A percentile compares a stretch with the other conserved stretches of the same genome.
phyloP scores from a whole-genome alignment of 2,329 filamentous ascomycete species.

The Ophiostoma novo-ulmi region DNA sequence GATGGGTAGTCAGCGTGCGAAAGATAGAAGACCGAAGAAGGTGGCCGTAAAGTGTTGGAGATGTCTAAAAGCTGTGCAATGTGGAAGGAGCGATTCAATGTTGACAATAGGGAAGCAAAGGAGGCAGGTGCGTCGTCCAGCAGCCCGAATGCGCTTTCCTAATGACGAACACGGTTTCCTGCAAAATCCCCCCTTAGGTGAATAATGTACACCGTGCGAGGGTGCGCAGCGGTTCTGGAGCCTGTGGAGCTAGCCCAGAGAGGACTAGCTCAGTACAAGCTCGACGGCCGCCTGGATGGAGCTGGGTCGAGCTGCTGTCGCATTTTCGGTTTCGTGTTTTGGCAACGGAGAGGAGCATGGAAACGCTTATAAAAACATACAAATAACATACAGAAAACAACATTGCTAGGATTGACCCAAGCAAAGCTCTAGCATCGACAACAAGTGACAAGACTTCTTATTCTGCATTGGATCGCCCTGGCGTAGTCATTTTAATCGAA shows the following conservation, averaged over 20 bases:
- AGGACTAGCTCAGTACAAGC: constrained; percentile 10
- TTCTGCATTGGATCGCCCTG: constrained; percentile 5
- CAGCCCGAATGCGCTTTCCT: constrained; percentile 11
- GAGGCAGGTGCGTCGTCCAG: constrained; percentile 3
- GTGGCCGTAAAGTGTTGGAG: too few relatives aligned
- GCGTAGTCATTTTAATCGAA: constrained; percentile 20
- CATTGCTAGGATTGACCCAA: background rate
- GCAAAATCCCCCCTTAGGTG: constrained; percentile 7
- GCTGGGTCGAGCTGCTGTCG: constrained; percentile 3
- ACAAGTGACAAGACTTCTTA: background rate
- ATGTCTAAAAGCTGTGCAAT: background rate
- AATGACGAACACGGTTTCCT: constrained; percentile 19
- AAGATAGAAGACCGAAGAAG: background rate
- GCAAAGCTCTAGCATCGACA: background rate
- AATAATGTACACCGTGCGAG: constrained; percentile 11
- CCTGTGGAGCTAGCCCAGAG: background rate
- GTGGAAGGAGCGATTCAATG: background rate
- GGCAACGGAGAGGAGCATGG: constrained; percentile 1
- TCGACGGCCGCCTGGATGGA: constrained; percentile 4
- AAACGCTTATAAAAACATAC: background rate
- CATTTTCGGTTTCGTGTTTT: constrained; percentile 19
- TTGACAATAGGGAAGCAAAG: background rate
- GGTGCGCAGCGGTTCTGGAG: background rate
- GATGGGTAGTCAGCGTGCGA: background rate
- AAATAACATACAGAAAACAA: background rate